Percentiles rank a stretch among this genome's conserved stretches.
Evolutionary conservation across 805 yeast species (phyloP).

Genomic region (Candida ponderosae): DNA sequence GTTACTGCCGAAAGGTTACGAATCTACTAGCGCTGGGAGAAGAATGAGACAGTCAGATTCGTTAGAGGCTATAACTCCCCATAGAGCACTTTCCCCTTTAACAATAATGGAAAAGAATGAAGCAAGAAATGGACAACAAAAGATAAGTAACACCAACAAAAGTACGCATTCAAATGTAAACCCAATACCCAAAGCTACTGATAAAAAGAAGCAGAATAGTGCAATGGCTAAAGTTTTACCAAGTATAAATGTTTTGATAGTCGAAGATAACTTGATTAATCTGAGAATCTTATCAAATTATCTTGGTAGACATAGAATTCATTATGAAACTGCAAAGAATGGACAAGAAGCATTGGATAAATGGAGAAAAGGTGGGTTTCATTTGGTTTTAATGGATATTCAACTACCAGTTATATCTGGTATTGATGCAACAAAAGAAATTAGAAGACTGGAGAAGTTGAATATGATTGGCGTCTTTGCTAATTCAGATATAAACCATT

Average conservation of each 20-base stretch:
- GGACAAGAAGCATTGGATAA: constrained; percentile 93
- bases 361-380: constrained; percentile 94
- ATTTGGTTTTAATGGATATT: constrained; percentile 92
- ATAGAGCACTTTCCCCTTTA: not conserved
- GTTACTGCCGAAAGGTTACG: constrained; percentile 11
- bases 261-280: constrained; percentile 93
- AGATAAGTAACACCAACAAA: not conserved
- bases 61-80: not conserved
- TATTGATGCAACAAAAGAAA: constrained; percentile 88
- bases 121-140: not conserved
- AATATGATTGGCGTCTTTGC: constrained; percentile 60
- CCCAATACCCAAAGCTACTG: not conserved
- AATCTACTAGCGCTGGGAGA: not conserved
- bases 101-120: not conserved
- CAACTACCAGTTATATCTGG: constrained; percentile 96
- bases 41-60: not conserved
- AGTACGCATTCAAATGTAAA: not conserved
- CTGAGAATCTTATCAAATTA: constrained; percentile 88
- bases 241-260: constrained; percentile 83
- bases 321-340: constrained; percentile 79
- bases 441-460: constrained; percentile 72
- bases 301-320: constrained; percentile 75
- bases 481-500: constrained; percentile 14
- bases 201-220: constrained; percentile 10
- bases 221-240: constrained; percentile 64